Evolutionary conservation across 208 protist species (phyloP).

Genomic region (Trypanosoma brucei): DNA sequence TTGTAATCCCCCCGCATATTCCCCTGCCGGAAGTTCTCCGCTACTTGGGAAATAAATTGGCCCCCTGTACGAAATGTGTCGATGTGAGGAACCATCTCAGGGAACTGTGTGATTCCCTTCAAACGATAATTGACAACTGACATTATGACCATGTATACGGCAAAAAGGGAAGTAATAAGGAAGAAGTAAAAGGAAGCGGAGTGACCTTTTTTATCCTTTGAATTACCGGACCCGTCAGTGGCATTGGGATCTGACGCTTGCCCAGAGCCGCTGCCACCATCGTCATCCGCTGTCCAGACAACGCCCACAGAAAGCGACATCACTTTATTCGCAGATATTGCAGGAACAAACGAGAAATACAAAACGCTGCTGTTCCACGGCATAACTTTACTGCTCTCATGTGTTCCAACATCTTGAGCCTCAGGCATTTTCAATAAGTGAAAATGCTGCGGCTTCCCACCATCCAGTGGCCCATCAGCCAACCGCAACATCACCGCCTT

Average conservation of each 20-base stretch:
- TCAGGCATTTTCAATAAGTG: slow-evolving; percentile 8
- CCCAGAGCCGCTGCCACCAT: neutral
- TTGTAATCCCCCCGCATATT: slow-evolving; percentile 19
- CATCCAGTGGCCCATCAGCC: neutral
- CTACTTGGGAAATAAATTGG: slow-evolving; percentile 12
- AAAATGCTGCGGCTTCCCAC: slow-evolving; percentile 4
- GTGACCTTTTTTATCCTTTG: slow-evolving; percentile 3
- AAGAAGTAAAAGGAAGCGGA: slow-evolving; percentile 10
- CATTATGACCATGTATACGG: slow-evolving; percentile 38
- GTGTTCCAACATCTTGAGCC: neutral
- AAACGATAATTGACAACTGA: slow-evolving; percentile 59
- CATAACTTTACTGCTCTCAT: slow-evolving; percentile 16
- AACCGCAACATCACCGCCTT: slow-evolving; percentile 28
- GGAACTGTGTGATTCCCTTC: slow-evolving; percentile 51
- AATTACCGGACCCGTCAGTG: neutral
- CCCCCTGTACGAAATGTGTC: slow-evolving; percentile 28
- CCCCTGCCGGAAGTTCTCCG: slow-evolving; percentile 1
- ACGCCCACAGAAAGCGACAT: slow-evolving; percentile 9
- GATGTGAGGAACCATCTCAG: slow-evolving; percentile 68
- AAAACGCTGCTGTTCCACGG: slow-evolving; percentile 13
- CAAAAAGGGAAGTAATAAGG: slow-evolving; percentile 25
- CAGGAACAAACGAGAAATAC: slow-evolving; percentile 16
- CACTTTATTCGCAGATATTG: neutral
- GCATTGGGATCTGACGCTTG: neutral
- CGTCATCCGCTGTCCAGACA: slow-evolving; percentile 6